Evolutionary conservation across 352 stramenopile species (phyloP).

Genomic region (Globisporangium cylindrosporum): DNA sequence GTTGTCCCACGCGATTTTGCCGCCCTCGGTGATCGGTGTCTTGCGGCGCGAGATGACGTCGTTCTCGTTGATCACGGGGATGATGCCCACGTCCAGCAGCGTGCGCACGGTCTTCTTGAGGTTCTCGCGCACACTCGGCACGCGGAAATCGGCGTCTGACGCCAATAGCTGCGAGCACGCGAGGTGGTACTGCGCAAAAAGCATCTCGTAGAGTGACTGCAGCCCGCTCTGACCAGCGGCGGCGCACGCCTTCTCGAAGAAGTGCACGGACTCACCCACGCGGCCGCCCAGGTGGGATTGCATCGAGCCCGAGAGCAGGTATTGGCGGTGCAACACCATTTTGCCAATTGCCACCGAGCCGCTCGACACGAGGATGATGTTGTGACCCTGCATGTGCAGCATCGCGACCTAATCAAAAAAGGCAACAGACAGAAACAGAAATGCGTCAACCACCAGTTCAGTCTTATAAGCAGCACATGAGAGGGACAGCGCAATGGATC

Average conservation of each 20-base stretch:
- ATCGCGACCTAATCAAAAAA: constrained; percentile 45
- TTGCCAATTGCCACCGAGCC: constrained; percentile 76
- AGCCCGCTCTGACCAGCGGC: constrained; percentile 73
- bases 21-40: constrained; percentile 50
- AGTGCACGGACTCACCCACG: constrained; percentile 48
- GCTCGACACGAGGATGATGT: constrained; percentile 82
- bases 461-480: neutral
- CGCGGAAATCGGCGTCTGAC: constrained; percentile 75
- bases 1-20: constrained; percentile 83
- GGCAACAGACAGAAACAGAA: too few relatives aligned
- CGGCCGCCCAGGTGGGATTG: constrained; percentile 72
- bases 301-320: constrained; percentile 82
- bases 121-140: constrained; percentile 59
- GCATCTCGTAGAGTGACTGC: constrained; percentile 85
- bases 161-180: constrained; percentile 79
- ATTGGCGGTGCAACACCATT: constrained; percentile 80
- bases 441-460: neutral
- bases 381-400: constrained; percentile 80
- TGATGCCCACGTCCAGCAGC: constrained; percentile 79
- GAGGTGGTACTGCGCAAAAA: constrained; percentile 84
- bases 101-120: constrained; percentile 59
- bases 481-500: neutral
- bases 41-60: constrained; percentile 75
- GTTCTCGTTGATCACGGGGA: constrained; percentile 86
- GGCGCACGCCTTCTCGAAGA: constrained; percentile 72